Evolutionary conservation across 192 early-diverging fungal genomes (phyloP).

Genomic region (Gonapodya sp.): DNA sequence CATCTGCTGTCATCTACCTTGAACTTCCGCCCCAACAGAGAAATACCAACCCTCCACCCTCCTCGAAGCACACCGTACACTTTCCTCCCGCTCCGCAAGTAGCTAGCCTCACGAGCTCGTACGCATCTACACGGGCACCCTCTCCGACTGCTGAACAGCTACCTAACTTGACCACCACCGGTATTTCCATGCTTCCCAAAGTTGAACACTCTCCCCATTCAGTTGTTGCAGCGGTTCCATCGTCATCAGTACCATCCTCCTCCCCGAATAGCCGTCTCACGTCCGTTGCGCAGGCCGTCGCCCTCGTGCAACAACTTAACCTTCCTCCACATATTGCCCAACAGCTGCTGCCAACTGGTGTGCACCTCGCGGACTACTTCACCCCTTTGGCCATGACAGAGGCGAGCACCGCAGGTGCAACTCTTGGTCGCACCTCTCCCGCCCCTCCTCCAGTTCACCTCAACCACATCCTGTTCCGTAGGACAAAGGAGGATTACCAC

Average conservation of each 20-base stretch:
- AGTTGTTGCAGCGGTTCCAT: not conserved
- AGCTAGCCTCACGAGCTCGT: not conserved
- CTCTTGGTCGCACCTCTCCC: not conserved
- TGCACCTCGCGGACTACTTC: not conserved
- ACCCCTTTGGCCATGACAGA: not conserved
- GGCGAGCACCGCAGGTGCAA: not conserved
- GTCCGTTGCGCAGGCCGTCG: not conserved
- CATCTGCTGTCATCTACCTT: not conserved
- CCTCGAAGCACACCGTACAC: not conserved
- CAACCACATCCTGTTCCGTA: not conserved
- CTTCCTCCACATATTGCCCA: not conserved
- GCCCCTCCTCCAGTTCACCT: not conserved
- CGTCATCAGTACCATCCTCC: not conserved
- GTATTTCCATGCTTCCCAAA: not conserved
- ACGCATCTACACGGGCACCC: not conserved
- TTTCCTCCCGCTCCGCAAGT: not conserved
- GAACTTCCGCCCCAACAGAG: not conserved
- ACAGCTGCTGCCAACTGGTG: not conserved
- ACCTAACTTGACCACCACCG: not conserved
- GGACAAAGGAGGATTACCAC: not conserved
- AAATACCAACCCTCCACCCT: not conserved
- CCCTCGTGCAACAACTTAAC: not conserved
- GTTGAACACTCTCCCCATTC: not conserved
- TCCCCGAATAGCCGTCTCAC: not conserved
- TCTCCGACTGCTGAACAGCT: not conserved